Evolutionary conservation across 345 rosid genomes (phyloP).

Genomic region (Eucalyptus globulus): DNA sequence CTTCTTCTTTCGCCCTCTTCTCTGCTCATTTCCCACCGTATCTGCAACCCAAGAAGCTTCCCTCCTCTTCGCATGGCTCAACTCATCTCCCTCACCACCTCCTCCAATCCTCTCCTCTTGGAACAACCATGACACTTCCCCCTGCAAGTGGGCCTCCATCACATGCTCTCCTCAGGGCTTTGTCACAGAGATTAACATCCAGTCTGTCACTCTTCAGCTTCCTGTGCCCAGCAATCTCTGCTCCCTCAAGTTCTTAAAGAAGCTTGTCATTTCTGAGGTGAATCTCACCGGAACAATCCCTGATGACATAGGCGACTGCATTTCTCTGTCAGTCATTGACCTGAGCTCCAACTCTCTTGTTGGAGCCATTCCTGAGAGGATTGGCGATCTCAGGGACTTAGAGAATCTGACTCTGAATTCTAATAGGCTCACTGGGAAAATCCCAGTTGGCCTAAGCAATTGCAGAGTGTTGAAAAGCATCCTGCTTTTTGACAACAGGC

Average conservation of each 20-base stretch:
- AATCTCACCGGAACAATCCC: conserved; percentile 73
- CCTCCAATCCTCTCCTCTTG: conserved; percentile 39
- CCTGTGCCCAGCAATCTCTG: conserved; percentile 53
- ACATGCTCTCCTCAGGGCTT: conserved; percentile 55
- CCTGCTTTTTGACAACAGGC: conserved; percentile 55
- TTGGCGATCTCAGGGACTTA: conserved; percentile 44
- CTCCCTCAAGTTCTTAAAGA: conserved; percentile 29
- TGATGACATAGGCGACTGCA: conserved; percentile 31
- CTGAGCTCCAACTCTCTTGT: conserved; percentile 55
- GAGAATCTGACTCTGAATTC: conserved; percentile 57
- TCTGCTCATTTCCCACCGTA: neutral
- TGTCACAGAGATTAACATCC: conserved; percentile 55
- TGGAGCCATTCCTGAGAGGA: conserved; percentile 49
- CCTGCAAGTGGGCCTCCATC: conserved; percentile 81
- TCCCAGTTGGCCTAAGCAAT: conserved; percentile 51
- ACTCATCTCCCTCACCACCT: conserved; percentile 8
- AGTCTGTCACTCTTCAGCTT: conserved; percentile 40
- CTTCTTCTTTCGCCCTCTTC: neutral
- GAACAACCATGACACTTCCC: conserved; percentile 48
- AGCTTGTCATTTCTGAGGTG: conserved; percentile 48
- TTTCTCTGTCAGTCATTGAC: conserved; percentile 30
- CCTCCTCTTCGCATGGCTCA: neutral
- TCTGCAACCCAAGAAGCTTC: neutral
- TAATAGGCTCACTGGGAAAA: conserved; percentile 68
- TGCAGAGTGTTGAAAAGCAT: conserved; percentile 38